Conservation (phyloP, 2,329 filamentous ascomycete genomes). For the Fusarium penzigii region DNA sequence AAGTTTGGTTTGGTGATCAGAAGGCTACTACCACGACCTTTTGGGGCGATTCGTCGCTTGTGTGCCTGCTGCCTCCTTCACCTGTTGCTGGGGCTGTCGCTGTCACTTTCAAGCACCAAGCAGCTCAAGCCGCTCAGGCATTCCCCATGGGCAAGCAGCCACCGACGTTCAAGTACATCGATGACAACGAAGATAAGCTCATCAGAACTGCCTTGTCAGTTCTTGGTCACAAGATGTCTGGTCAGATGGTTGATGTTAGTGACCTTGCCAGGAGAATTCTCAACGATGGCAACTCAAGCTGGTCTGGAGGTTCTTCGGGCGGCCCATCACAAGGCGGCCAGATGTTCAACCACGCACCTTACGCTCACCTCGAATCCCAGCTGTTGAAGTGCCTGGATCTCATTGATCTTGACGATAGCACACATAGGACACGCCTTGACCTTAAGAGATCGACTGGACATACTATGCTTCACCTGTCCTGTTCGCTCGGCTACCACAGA, state of each 20-base stretch:
- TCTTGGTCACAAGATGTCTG: conserved; percentile 64
- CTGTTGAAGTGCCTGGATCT: conserved; percentile 76
- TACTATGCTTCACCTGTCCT: conserved; percentile 79
- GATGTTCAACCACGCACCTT: conserved; percentile 45
- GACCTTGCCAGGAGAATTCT: conserved; percentile 64
- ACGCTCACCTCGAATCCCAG: conserved; percentile 62
- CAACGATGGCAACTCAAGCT: conserved; percentile 46
- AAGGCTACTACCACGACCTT: conserved; percentile 72
- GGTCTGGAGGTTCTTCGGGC: conserved; percentile 45
- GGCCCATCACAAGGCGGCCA: conserved; percentile 45
- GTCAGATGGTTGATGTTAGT: conserved; percentile 60
- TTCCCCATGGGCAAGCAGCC: conserved; percentile 43
- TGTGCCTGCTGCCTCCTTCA: conserved; percentile 75
- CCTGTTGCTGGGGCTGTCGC: conserved; percentile 66
- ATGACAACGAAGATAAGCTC: conserved; percentile 68
- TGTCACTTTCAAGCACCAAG: conserved; percentile 66
- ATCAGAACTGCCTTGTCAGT: conserved; percentile 68
- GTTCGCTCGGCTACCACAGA: conserved; percentile 71
- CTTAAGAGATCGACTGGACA: conserved; percentile 67
- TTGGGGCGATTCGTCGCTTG: conserved; percentile 78
- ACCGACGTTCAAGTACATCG: conserved; percentile 70
- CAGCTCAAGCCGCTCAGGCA: conserved; percentile 39
- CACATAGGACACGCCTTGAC: conserved; percentile 67
- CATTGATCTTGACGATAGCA: conserved; percentile 75
- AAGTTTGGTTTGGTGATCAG: conserved; percentile 78